phyloP scores from a whole-genome alignment of 2,329 filamentous ascomycete species.

The Cadophora sp. region DNA sequence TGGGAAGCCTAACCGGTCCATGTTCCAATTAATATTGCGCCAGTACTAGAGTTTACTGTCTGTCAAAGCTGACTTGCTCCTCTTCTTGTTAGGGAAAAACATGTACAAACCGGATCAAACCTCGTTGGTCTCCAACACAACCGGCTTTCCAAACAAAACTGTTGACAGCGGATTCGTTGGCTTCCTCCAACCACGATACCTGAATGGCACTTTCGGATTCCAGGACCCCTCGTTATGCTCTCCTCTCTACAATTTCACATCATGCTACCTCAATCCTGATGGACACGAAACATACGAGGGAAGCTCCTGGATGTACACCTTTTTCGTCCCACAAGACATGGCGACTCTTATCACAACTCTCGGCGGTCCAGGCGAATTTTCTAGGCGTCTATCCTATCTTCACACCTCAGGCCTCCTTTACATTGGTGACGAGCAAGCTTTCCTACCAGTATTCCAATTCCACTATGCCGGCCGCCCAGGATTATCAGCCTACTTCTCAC shows the following conservation, averaged over 20 bases:
- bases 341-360: conserved; percentile 60
- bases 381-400: conserved; percentile 65
- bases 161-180: conserved; percentile 68
- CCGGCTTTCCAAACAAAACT: background rate
- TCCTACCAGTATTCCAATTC: conserved; percentile 71
- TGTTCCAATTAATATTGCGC: background rate
- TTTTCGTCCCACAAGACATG: conserved; percentile 56
- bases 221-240: conserved; percentile 72
- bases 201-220: conserved; percentile 59
- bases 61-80: background rate
- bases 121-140: conserved; percentile 48
- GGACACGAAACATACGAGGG: conserved; percentile 75
- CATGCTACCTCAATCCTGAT: conserved; percentile 54
- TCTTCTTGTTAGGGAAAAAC: conserved; percentile 52
- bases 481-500: conserved; percentile 57
- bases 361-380: conserved; percentile 63
- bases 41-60: background rate
- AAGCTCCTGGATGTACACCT: conserved; percentile 71
- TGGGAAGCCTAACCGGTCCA: background rate
- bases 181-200: conserved; percentile 72
- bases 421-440: conserved; percentile 69
- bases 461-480: conserved; percentile 66
- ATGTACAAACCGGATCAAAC: conserved; percentile 63
- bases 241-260: conserved; percentile 41
- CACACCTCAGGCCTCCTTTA: conserved; percentile 69